Conservation (phyloP, 2,329 filamentous ascomycete genomes). For the Parastagonospora nodorum region DNA sequence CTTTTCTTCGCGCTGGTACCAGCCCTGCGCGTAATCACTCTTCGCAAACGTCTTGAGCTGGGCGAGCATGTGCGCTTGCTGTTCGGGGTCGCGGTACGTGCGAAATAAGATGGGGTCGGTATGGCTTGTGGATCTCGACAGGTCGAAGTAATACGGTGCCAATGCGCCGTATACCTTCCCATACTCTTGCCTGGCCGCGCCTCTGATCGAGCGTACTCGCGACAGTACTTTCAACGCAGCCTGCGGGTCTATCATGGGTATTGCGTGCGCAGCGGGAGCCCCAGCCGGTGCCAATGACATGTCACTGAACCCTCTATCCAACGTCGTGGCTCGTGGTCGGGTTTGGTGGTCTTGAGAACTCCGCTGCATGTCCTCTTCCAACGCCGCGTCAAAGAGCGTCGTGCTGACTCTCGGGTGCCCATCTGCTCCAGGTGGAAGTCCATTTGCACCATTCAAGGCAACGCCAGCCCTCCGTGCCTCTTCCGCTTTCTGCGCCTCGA, state of each 20-base stretch:
- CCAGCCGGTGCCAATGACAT: conserved; percentile 59
- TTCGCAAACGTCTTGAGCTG: conserved; percentile 79
- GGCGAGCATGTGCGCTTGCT: conserved; percentile 86
- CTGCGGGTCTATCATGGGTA: conserved; percentile 58
- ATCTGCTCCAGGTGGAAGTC: conserved; percentile 41
- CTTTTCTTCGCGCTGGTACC: conserved; percentile 71
- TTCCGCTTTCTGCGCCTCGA: conserved; percentile 60
- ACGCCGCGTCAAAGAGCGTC: conserved; percentile 75
- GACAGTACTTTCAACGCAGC: conserved; percentile 72
- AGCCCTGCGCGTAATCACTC: conserved; percentile 80
- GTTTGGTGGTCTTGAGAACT: conserved; percentile 42
- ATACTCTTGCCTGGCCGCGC: conserved; percentile 85
- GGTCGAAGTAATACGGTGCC: conserved; percentile 85
- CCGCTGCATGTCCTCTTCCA: conserved; percentile 66
- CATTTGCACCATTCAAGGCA: conserved; percentile 42
- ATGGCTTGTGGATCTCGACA: conserved; percentile 72
- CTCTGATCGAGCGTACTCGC: conserved; percentile 76
- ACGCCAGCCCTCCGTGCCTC: conserved; percentile 46
- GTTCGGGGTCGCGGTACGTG: conserved; percentile 83
- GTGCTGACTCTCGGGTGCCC: conserved; percentile 51
- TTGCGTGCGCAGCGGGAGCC: conserved; percentile 33
- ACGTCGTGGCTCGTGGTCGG: conserved; percentile 37
- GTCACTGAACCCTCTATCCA: conserved; percentile 79
- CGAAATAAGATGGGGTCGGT: conserved; percentile 84
- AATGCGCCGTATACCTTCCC: conserved; percentile 88